These are phyloP conservation scores for Camellia lanceoleosa DNA, from an alignment of 148 eudicot species.

Conservation along the genomic window DNA sequence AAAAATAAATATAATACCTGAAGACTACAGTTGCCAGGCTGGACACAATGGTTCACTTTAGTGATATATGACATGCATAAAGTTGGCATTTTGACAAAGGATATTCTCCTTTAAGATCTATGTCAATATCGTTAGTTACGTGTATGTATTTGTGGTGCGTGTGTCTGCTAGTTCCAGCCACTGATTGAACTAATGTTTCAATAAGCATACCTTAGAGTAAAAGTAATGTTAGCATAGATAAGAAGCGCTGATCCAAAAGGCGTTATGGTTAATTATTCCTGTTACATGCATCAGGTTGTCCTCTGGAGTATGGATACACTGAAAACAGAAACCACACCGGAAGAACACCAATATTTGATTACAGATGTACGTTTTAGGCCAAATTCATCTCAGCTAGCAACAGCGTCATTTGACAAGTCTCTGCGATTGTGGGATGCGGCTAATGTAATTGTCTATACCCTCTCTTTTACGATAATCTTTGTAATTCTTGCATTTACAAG, in stretches of 20 bases:
- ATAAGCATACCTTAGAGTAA: background rate
- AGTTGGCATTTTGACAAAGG: background rate
- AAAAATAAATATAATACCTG: background rate
- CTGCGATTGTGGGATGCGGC: slow-evolving; percentile 93
- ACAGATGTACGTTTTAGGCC: slow-evolving; percentile 88
- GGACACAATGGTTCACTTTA: background rate
- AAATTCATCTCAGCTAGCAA: slow-evolving; percentile 79
- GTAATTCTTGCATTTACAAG: slow-evolving; percentile 16
- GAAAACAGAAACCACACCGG: slow-evolving; percentile 71
- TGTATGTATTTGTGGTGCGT: background rate
- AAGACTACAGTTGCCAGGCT: background rate
- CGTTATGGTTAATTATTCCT: slow-evolving; percentile 11
- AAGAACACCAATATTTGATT: slow-evolving; percentile 63
- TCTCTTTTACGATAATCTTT: background rate
- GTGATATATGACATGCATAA: background rate
- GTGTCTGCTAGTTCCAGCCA: background rate
- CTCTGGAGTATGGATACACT: slow-evolving; percentile 92
- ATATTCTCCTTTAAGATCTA: slow-evolving; percentile 1
- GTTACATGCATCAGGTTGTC: slow-evolving; percentile 52
- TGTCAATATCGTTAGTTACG: background rate
- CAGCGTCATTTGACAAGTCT: slow-evolving; percentile 84
- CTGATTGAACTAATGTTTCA: background rate
- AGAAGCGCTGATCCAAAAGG: background rate
- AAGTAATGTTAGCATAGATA: background rate
- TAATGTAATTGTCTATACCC: slow-evolving; percentile 41